Evolutionary conservation across 2,329 filamentous ascomycete genomes (phyloP).

Genomic region (Neofusicoccum ribis): DNA sequence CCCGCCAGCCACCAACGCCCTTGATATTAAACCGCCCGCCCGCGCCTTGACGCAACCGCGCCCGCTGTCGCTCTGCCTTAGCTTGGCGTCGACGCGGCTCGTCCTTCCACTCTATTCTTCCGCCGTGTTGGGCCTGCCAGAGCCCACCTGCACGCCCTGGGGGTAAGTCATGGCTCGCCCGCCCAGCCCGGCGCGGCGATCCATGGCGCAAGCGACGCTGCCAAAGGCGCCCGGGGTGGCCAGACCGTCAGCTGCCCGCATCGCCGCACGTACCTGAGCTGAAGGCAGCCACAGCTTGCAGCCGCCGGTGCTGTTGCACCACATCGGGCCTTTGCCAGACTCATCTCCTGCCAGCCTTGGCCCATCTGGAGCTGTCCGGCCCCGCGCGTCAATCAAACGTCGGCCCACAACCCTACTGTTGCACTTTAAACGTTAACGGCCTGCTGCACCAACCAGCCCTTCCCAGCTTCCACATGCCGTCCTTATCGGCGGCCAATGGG

Average conservation of each 20-base stretch:
- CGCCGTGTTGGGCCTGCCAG: neutral
- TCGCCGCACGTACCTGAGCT: neutral
- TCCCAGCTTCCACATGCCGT: neutral
- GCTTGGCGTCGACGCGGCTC: neutral
- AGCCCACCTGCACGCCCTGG: neutral
- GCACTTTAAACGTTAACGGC: neutral
- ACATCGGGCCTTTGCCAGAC: slow-evolving; percentile 9
- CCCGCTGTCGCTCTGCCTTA: neutral
- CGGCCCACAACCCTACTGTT: slow-evolving; percentile 2
- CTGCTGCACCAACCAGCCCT: neutral
- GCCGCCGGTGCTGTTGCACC: slow-evolving; percentile 8
- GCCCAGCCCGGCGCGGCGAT: neutral
- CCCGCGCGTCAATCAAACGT: neutral
- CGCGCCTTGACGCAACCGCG: neutral
- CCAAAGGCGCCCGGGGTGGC: neutral
- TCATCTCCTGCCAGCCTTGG: slow-evolving; percentile 16
- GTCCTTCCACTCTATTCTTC: neutral
- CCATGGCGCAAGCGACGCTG: neutral
- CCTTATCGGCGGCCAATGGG: neutral
- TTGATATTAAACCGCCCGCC: neutral
- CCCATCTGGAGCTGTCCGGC: neutral
- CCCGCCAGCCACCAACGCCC: neutral
- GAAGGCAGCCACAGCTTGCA: slow-evolving; percentile 15
- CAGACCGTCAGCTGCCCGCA: neutral
- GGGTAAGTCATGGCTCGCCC: neutral